These are phyloP conservation scores for Lichtheimia ramosa DNA, from an alignment of 371 early-diverging fungal species.

Conservation along the genomic window DNA sequence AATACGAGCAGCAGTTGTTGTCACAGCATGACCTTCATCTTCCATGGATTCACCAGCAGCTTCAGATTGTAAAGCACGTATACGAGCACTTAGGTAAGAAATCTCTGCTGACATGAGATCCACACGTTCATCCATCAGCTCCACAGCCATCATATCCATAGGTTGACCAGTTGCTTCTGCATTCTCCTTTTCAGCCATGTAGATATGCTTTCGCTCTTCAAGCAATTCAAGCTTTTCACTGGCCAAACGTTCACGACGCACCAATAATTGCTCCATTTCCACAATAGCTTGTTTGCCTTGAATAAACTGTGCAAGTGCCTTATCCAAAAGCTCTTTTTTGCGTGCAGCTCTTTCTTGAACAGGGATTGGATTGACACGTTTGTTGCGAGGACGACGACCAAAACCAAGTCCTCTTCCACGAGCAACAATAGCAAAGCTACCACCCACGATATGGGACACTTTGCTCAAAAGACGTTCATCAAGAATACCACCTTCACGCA, in stretches of 20 bases:
- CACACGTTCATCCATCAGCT: conserved; percentile 81
- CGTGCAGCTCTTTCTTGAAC: conserved; percentile 34
- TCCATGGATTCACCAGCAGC: conserved; percentile 57
- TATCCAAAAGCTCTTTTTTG: conserved; percentile 66
- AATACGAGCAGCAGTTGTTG: conserved; percentile 1
- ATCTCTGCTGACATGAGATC: conserved; percentile 84
- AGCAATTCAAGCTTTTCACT: conserved; percentile 73
- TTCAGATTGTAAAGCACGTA: conserved; percentile 72
- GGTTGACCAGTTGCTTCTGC: conserved; percentile 49
- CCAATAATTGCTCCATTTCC: conserved; percentile 49
- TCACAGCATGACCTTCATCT: conserved; percentile 39
- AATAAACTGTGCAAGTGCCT: conserved; percentile 49
- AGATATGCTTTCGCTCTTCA: conserved; percentile 69
- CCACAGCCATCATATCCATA: conserved; percentile 55
- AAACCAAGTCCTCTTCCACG: conserved; percentile 29
- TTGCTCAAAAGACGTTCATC: conserved; percentile 40
- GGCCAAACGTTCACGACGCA: conserved; percentile 58
- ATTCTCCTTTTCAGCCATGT: conserved; percentile 58
- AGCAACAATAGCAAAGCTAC: conserved; percentile 33
- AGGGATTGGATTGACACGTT: conserved; percentile 33
- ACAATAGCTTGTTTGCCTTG: conserved; percentile 51
- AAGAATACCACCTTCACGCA: conserved; percentile 44
- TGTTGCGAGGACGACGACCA: conserved; percentile 2
- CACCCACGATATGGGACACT: conserved; percentile 44
- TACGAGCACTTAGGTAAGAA: conserved; percentile 67